Evolutionary conservation across 2,329 filamentous ascomycete species (phyloP), one percentile per base, ranked within the genome.

Genomic region (Penicillium sp.): DNA sequence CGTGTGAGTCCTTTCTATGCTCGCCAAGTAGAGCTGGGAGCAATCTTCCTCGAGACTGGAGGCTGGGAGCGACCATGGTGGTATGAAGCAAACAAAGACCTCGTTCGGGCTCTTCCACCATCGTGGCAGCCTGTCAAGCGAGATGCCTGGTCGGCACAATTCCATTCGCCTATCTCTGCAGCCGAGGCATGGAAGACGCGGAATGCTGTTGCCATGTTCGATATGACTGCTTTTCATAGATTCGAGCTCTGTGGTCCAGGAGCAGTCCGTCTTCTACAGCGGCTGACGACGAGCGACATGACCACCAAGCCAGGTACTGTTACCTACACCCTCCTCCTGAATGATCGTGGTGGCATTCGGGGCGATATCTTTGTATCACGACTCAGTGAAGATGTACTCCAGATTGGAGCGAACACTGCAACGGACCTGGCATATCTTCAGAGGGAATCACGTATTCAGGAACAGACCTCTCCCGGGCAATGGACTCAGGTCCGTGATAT

Each of bases 171-270:
- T 0, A 80, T 86, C 35, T 76, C 79, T 0, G 83, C 82, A 0
- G 83, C 74, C 0, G 84, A 87, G 65, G 84, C 84, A 0, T 86
- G 83, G 83, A 86, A 84, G 72, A 86, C 84, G 2, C 78, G 84
- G 1, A 84, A 82, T 5, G 79, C 81, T 0, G 83, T 80, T 2
- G 84, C 81, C 7, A 76, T 87, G 77, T 87, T 82, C 62, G 84
- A 87, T 59, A 79, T 86, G 76, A 85, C 83, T 1, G 79, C 84
- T 0, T 76, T 85, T 34, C 78, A 83, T 19, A 76, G 84, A 1
- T 73, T 87, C 3, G 81, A 85, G 53, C 73, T 86, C 0, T 77
- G 77, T 1, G 84, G 84, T 0, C 81, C 83, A 0, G 84, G 84
- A 0, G 80, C 83, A 1, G 71, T 78, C 0, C 67, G 77, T n/a